Base-by-base conservation (phyloP, 441 rosid genomes). In the Jatropha podagrica region DNA sequence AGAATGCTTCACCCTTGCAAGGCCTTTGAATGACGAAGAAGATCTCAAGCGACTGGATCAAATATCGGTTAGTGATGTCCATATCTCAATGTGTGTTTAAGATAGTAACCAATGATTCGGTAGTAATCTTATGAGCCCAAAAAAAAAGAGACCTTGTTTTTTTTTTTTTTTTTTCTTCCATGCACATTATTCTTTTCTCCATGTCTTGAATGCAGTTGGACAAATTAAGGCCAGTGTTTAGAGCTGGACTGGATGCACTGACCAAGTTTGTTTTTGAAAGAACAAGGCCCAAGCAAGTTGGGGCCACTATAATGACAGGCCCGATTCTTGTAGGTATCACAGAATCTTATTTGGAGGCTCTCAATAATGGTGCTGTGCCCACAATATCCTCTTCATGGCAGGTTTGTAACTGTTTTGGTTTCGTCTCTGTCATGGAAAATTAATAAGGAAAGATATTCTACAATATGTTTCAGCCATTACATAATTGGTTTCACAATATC, bases 341-440 rank as follows among this genome's bases (percentile, higher is more conserved):
- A 3, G 88, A 92, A 84, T 91, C 98, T 72, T 96, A 96, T 75
- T 85, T 96, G 77, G 96, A 89, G 84, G 98, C 98, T 62, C 86
- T 96, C 66, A 96, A 96, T 78, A 92, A 96, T 71, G 99, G 99
- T 80, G 99, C 99, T 4, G 99, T 96, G 78, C 99, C 99, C 42
- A 89, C 98, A 56, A 96, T 92, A 87, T 88, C 94, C 48, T 94
- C 98, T 51, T 94, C 99, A 17, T 96, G 99, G 99, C 98, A 96
- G 98, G 99, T 96, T 75, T 46, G 94, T 77, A 65, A 72, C 42
- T 68, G 42, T 68, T 77, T 76, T 69, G 20, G 65, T 54, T 5
- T 4, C 46, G n/a, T 44, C 17, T 38, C 62, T 48, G 17, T 55
- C 52, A 20, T 9, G 49, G 37, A 40, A 66, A 13, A 46, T 42